These are phyloP conservation scores for Paramarasmius palmivorus DNA, from an alignment of 1,284 basidiomycete genomes.

Conservation along the genomic window DNA sequence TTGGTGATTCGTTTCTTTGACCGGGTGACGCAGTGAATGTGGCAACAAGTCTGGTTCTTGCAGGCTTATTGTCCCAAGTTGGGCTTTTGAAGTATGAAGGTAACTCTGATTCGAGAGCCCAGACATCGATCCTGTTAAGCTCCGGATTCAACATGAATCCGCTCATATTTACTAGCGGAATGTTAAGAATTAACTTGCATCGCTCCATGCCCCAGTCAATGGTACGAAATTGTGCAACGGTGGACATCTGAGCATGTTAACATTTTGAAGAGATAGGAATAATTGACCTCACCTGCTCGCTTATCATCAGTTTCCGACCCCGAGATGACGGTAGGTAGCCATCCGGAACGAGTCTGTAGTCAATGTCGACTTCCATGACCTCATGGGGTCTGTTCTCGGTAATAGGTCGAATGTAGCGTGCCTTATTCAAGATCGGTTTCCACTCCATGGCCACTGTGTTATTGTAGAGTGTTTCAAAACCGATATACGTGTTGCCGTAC, in stretches of 20 bases:
- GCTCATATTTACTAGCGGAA: neutral
- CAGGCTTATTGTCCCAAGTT: neutral
- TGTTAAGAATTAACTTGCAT: neutral
- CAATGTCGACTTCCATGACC: neutral
- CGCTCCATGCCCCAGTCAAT: neutral
- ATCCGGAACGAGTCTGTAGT: too few relatives aligned
- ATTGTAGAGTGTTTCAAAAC: constrained; percentile 2
- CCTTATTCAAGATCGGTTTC: neutral
- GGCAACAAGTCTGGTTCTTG: neutral
- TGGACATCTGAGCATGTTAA: too few relatives aligned
- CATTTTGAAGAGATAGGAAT: too few relatives aligned
- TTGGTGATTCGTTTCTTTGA: neutral
- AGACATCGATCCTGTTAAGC: neutral
- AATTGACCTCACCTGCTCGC: too few relatives aligned
- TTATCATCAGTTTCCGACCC: too few relatives aligned
- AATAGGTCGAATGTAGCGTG: neutral
- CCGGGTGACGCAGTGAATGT: neutral
- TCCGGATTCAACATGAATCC: neutral
- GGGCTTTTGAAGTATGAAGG: neutral
- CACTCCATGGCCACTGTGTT: neutral
- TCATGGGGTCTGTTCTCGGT: neutral
- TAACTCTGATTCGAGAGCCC: neutral
- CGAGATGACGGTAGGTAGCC: too few relatives aligned
- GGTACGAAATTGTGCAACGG: neutral
- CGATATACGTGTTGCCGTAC: constrained; percentile 1